These are phyloP conservation scores for Scytalidium lignicola DNA, from an alignment of 2,329 filamentous ascomycete species.

Conservation along the genomic window DNA sequence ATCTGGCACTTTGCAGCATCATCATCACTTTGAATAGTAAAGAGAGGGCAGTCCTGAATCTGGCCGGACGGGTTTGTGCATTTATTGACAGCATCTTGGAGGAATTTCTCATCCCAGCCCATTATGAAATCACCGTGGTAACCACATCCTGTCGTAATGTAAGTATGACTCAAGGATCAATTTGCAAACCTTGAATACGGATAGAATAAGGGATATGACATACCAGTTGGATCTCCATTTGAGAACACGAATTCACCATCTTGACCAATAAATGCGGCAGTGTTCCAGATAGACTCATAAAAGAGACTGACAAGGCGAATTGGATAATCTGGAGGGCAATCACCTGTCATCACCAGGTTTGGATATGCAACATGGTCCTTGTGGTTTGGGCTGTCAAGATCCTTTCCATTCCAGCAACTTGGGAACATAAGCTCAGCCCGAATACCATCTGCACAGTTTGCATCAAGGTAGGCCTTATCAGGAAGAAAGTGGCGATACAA, in stretches of 20 bases:
- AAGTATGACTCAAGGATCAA: conserved; percentile 1
- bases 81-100: conserved; percentile 65
- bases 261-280: conserved; percentile 55
- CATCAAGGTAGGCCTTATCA: conserved; percentile 72
- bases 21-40: conserved; percentile 58
- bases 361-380: conserved; percentile 72
- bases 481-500: conserved; percentile 80
- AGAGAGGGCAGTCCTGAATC: conserved; percentile 70
- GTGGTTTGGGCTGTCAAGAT: conserved; percentile 48
- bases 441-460: conserved; percentile 75
- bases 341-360: conserved; percentile 67
- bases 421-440: conserved; percentile 85
- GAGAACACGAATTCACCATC: conserved; percentile 69
- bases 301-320: conserved; percentile 69
- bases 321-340: conserved; percentile 65
- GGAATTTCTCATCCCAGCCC: conserved; percentile 67
- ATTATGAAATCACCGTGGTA: conserved; percentile 79
- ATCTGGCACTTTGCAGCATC: conserved; percentile 58
- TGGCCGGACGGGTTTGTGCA: conserved; percentile 69
- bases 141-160: conserved; percentile 51
- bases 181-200: too few species aligned
- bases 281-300: conserved; percentile 83
- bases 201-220: conserved; percentile 16
- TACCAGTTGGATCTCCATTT: conserved; percentile 72
- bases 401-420: conserved; percentile 79